Percentiles rank a stretch among this genome's conserved stretches.
These are phyloP conservation scores for Penicillium mononematosum DNA, from an alignment of 495 filamentous ascomycete genomes.

Conservation along the genomic window DNA sequence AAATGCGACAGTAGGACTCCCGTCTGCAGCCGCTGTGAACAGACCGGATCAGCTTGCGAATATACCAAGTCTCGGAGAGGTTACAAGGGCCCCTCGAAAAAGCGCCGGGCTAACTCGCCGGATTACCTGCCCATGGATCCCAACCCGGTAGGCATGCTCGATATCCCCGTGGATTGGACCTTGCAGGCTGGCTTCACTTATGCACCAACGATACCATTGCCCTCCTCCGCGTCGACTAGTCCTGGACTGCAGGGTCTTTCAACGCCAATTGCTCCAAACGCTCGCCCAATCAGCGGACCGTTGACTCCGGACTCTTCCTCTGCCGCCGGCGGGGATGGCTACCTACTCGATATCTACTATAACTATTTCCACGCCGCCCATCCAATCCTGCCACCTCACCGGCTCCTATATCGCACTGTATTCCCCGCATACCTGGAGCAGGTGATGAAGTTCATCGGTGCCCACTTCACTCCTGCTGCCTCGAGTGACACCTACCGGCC, in stretches of 20 bases:
- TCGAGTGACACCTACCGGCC: constrained; percentile 44
- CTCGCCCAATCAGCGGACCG: constrained; percentile 26
- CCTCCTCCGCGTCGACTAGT: constrained; percentile 28
- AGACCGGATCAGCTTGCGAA: constrained; percentile 37
- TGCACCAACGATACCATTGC: constrained; percentile 27
- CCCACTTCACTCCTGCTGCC: constrained; percentile 44
- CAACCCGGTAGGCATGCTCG: constrained; percentile 19
- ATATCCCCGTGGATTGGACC: constrained; percentile 35
- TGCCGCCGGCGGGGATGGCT: constrained; percentile 37
- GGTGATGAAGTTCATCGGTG: constrained; percentile 48
- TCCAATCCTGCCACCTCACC: constrained; percentile 43
- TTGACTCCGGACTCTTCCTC: constrained; percentile 46
- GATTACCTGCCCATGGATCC: constrained; percentile 31
- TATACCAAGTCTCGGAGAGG: constrained; percentile 50
- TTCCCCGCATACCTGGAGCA: constrained; percentile 43
- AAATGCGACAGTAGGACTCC: constrained; percentile 48
- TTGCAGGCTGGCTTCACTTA: constrained; percentile 25
- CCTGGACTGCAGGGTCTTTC: constrained; percentile 26
- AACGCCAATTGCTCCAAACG: constrained; percentile 18
- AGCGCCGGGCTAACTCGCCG: constrained; percentile 43
- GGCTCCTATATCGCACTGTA: constrained; percentile 28
- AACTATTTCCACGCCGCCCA: constrained; percentile 48
- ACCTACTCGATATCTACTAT: constrained; percentile 49
- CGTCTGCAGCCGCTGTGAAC: constrained; percentile 41
- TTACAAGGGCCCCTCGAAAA: constrained; percentile 49